Evolutionary conservation across 2,329 filamentous ascomycete species (phyloP).

Genomic region (Penicillium sp.): DNA sequence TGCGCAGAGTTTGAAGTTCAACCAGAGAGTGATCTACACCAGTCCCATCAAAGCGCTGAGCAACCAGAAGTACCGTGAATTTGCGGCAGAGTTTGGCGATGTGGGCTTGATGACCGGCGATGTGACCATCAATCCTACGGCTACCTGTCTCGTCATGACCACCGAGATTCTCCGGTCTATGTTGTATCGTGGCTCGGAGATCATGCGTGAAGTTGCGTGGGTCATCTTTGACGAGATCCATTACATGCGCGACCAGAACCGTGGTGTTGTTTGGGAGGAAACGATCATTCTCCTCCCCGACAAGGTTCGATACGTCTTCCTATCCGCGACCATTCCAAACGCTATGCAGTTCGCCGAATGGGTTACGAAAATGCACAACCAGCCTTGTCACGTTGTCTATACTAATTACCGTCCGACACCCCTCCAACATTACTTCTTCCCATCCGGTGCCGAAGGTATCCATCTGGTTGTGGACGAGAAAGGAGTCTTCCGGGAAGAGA

Average conservation of each 20-base stretch:
- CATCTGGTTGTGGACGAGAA: slow-evolving; percentile 96
- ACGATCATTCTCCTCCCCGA: slow-evolving; percentile 97
- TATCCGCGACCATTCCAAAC: slow-evolving; percentile 97
- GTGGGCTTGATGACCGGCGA: slow-evolving; percentile 98
- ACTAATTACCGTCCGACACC: slow-evolving; percentile 97
- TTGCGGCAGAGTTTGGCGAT: slow-evolving; percentile 91
- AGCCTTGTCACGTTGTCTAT: slow-evolving; percentile 98
- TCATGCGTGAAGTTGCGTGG: slow-evolving; percentile 99
- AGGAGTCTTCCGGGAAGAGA: slow-evolving; percentile 90
- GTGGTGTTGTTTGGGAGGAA: slow-evolving; percentile 98
- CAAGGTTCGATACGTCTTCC: slow-evolving; percentile 97
- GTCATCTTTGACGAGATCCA: slow-evolving; percentile 98
- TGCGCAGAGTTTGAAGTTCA: slow-evolving; percentile 93
- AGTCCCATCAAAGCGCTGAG: slow-evolving; percentile 98
- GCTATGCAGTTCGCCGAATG: slow-evolving; percentile 99
- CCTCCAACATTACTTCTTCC: slow-evolving; percentile 97
- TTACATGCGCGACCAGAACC: slow-evolving; percentile 83
- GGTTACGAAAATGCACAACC: slow-evolving; percentile 96
- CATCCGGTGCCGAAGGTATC: slow-evolving; percentile 85
- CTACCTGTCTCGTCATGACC: slow-evolving; percentile 97
- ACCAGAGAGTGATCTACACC: slow-evolving; percentile 98
- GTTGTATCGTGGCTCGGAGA: slow-evolving; percentile 96
- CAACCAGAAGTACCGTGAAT: slow-evolving; percentile 98
- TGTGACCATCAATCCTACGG: slow-evolving; percentile 98
- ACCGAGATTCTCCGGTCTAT: slow-evolving; percentile 98